Base-by-base conservation (phyloP, 2,329 filamentous ascomycete species). In the Pseudocercospora musae region DNA sequence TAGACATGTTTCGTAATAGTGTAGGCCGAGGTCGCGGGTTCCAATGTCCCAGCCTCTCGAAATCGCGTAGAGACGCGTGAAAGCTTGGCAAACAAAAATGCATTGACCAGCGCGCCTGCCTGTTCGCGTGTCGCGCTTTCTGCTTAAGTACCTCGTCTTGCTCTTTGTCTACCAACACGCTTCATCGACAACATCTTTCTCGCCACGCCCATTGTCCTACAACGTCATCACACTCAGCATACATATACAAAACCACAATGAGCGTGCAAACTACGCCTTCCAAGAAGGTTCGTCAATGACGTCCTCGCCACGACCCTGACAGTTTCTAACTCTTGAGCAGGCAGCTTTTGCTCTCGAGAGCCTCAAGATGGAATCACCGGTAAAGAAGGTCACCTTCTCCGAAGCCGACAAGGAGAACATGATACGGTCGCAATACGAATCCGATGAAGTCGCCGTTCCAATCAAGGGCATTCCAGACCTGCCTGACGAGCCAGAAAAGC, bases 281-380 rank as follows among this genome's bases (percentile, higher is more conserved):
- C 62, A 90, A 90, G 80, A 85, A 87, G 82, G 88, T 90, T 81
- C 70, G 84, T 75, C 74, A 74, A 76, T 74, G 70, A 78, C 71
- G 72, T 76, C 72, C 70, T 74, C 69, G 68, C 67, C 66, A 65
- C 72, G 71, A 74, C 67, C 71, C 73, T 72, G 76, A 71, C 71
- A 66, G 67, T 68, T 65, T 76, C 78, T 79, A 72, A 80, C 74
- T 67, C 62, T 62, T 50, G 54, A 55, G 52, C 76, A 98, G 94
- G 89, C 89, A 82, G 90, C 92, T 73, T 88, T 91, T 74, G 92
- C 88, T 72, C 89, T 98, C 75, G 88, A 95, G 78, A 87, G 86
- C 71, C 85, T 98, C 78, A 96, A 94, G 81, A 96, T 97, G 87
- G 91, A 96, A 71, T 95, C 92, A 0, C 92, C 93, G 50, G 81